Base-by-base conservation (phyloP, 371 early-diverging fungal species). In the Neoconidiobolus thromboides region DNA sequence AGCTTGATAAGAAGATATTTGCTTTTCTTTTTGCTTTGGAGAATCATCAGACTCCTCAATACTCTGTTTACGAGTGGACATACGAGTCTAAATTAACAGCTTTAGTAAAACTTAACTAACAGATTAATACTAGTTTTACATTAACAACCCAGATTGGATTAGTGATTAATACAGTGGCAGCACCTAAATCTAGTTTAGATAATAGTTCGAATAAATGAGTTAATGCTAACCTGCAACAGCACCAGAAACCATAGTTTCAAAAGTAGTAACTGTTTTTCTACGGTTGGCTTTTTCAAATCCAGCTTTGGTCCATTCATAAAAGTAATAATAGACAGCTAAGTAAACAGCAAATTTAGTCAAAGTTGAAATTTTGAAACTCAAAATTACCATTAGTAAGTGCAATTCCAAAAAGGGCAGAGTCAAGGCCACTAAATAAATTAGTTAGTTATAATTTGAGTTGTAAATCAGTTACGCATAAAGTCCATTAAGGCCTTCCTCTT, bases 91-190 rank as follows among this genome's bases (percentile, higher is more conserved):
- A 56, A 54, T 41, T 7, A 44, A 38, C 7, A 36, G 26, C 9
- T 2, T 39, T 26, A 26, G 26, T 61, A 36, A 59, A 49, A 6
- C 41, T 12, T 7, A 52, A 10, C 46, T 14, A 41, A 15, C 10
- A 54, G 42, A 44, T 5, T 53, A 38, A 36, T 48, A 48, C 4
- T 14, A 9, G 3, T 59, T 76, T 69, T 76, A 86, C 83, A 66
- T 96, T 95, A 55, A 96, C 81, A 56, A 94, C 92, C 97, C 97
- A 96, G 65, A 96, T 91, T 37, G 97, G 97, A 73, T 96, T 91
- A 61, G 97, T 95, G 63, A 86, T 79, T 62, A 87, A 62, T 40
- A 88, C 85, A 12, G 89, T 88, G 64, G 84, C 83, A 43, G 83
- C 79, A 58, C 90, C 74, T 69, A 63, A 43, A n/a, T 9, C 40